These are phyloP conservation scores for Podospora fimiseda DNA, from an alignment of 495 filamentous ascomycete species.

Conservation along the genomic window DNA sequence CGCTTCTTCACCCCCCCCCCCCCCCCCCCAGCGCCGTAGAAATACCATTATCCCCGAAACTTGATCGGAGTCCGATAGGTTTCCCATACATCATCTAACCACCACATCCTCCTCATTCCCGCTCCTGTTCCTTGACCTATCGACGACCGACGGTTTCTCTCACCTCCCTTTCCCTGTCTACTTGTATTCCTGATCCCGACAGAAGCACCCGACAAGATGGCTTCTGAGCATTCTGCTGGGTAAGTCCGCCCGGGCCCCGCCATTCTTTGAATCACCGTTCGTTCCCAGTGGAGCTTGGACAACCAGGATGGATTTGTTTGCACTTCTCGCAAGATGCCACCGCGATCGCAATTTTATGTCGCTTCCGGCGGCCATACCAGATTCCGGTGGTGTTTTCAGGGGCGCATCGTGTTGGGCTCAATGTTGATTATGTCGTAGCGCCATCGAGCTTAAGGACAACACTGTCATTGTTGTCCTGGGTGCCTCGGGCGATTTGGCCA, in stretches of 20 bases:
- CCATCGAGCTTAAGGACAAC: slow-evolving; percentile 93
- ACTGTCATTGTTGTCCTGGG: slow-evolving; percentile 96
- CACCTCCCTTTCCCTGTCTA: neutral
- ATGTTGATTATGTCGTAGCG: slow-evolving; percentile 23
- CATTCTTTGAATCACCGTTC: slow-evolving; percentile 22
- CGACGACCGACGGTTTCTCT: neutral
- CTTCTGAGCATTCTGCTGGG: slow-evolving; percentile 30
- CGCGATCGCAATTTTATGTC: neutral
- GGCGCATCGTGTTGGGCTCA: neutral
- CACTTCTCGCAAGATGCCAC: slow-evolving; percentile 2
- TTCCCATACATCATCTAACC: slow-evolving; percentile 18
- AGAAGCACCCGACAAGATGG: slow-evolving; percentile 33
- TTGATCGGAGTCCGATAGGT: slow-evolving; percentile 18
- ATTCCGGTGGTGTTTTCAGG: neutral
- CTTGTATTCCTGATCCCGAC: neutral
- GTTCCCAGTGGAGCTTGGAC: slow-evolving; percentile 17
- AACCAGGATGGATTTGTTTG: slow-evolving; percentile 7
- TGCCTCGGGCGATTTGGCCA: slow-evolving; percentile 94
- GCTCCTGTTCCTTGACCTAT: slow-evolving; percentile 1
- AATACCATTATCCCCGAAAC: slow-evolving; percentile 33
- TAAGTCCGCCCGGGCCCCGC: slow-evolving; percentile 38
- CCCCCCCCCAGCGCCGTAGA: slow-evolving; percentile 18
- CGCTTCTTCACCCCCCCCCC: slow-evolving; percentile 23
- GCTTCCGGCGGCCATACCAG: neutral
- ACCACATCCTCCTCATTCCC: slow-evolving; percentile 9